These are phyloP conservation scores for Phytophthora sp. DNA, from an alignment of 352 stramenopile species.

Conservation along the genomic window DNA sequence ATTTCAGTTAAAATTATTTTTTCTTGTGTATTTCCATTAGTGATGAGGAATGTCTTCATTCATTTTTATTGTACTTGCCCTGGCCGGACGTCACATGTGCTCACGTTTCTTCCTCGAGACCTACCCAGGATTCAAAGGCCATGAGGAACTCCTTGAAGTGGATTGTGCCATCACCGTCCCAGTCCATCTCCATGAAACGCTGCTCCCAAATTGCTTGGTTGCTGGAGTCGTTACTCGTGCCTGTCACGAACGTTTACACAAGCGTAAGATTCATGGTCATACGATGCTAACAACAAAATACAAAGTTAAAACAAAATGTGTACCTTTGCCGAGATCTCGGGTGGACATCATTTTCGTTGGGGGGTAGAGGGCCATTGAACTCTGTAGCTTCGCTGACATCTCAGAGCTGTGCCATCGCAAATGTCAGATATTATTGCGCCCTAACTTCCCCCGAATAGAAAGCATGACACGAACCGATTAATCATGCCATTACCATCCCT, in stretches of 20 bases:
- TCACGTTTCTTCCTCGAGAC: slow-evolving; percentile 64
- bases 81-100: no score
- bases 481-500: slow-evolving; percentile 78
- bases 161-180: slow-evolving; percentile 84
- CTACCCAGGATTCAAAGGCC: slow-evolving; percentile 88
- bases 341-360: slow-evolving; percentile 81
- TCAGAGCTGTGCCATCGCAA: slow-evolving; percentile 45
- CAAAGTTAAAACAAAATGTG: not conserved
- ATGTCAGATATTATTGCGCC: not conserved
- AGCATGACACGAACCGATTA: slow-evolving; percentile 51
- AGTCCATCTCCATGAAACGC: slow-evolving; percentile 90
- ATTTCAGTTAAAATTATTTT: no score
- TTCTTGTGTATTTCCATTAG: no score
- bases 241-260: slow-evolving; percentile 19
- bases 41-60: no score
- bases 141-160: slow-evolving; percentile 92
- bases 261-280: not conserved
- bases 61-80: not conserved
- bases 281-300: no score
- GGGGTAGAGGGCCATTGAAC: slow-evolving; percentile 73
- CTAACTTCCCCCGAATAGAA: no score
- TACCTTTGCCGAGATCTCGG: slow-evolving; percentile 32
- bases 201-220: slow-evolving; percentile 80
- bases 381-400: slow-evolving; percentile 66
- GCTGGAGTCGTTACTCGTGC: slow-evolving; percentile 51